Evolutionary conservation across 768 basidiomycete genomes (phyloP), one percentile per base, ranked within the genome.

Genomic region (Calocera viscosa): DNA sequence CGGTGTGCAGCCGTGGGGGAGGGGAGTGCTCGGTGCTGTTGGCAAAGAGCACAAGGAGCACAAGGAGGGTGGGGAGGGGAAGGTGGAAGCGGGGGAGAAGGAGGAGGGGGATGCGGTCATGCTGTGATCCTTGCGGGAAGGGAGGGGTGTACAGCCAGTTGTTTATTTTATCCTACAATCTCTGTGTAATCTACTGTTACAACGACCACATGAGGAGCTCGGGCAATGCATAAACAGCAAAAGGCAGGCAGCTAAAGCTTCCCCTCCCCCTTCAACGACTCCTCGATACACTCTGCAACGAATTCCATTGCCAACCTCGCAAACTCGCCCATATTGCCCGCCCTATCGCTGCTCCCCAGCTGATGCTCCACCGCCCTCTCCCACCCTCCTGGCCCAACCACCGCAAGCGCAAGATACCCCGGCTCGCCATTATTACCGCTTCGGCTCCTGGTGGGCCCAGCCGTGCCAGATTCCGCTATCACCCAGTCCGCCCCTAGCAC

Each of bases 381-480:
- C 2, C n/a, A 39, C 28, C 34, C 40, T n/a, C n/a, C 34, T 1
- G 49, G 34, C 17, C 35, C 32, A 40, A 33, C 40, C 12, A 68
- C 49, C 1, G 68, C 68, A 7, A 68, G 41, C 3, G 68, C 68
- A 35, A 65, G 38, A 43, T 66, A 68, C 2, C 68, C 68, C 8
- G 68, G 68, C 19, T 14, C 32, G 3, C 68, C 65, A 43, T 68
- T 68, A 38, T 24, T 38, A 10, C 64, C 53, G 14, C 49, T 2
- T 26, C 47, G 2, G 49, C 68, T 53, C 65, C 68, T 16, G 65
- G 14, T 68, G 2, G 68, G 68, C 24, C 68, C 68, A 14, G 68
- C 68, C 28, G 68, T 68, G 5, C 68, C 68, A 47, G 40, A 49
- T 32, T 68, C 68, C 30, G 65, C 66, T 16, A 68, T 22, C 32